Evolutionary conservation across 2,329 filamentous ascomycete species (phyloP).

Genomic region (Blastomyces gilchristii): DNA sequence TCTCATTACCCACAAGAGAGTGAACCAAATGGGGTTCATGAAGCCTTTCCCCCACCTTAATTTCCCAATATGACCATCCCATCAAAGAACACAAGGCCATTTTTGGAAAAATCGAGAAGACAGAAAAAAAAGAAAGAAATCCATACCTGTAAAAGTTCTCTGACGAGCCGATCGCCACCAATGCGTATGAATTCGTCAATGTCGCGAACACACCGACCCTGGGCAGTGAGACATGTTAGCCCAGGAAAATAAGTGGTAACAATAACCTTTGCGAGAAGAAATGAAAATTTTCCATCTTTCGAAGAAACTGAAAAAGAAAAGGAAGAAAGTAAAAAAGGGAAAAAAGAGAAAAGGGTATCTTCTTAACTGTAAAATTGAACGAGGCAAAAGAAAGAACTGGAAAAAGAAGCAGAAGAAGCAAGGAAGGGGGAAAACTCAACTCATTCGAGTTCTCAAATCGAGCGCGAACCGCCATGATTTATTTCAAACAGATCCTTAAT

Average conservation of each 20-base stretch:
- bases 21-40: background rate
- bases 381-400: too few species aligned
- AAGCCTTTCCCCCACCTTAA: background rate
- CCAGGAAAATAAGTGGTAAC: background rate
- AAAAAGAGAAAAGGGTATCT: too few species aligned
- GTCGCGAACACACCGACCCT: slow-evolving; percentile 96
- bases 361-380: background rate
- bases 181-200: slow-evolving; percentile 92
- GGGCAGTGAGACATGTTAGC: slow-evolving; percentile 7
- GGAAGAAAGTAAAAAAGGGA: background rate
- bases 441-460: slow-evolving; percentile 44
- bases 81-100: background rate
- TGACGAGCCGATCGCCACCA: slow-evolving; percentile 87
- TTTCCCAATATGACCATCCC: background rate
- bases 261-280: too few species aligned
- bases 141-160: slow-evolving; percentile 92
- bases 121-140: background rate
- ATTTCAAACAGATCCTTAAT: background rate
- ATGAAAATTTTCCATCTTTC: background rate
- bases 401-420: too few species aligned
- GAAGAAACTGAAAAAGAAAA: background rate
- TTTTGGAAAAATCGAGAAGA: background rate
- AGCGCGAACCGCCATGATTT: slow-evolving; percentile 39
- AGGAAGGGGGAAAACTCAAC: slow-evolving; percentile 24
- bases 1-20: background rate